Evolutionary conservation across 1,284 basidiomycete species (phyloP).

Genomic region (Rhizoctonia solani): DNA sequence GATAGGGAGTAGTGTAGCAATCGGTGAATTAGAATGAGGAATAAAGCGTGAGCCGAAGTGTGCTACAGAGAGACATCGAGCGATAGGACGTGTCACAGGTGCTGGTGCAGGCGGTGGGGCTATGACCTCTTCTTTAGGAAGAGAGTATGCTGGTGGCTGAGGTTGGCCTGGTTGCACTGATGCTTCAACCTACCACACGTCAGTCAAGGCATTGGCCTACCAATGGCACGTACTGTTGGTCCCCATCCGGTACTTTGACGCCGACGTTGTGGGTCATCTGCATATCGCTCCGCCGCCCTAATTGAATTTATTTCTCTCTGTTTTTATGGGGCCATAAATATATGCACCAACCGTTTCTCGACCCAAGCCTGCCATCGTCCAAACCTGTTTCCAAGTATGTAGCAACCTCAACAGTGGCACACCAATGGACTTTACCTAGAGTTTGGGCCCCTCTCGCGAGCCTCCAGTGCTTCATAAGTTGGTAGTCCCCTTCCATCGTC

Average conservation of each 20-base stretch:
- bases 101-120: constrained; percentile 44
- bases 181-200: constrained; percentile 2
- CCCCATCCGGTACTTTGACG: constrained; percentile 68
- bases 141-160: constrained; percentile 40
- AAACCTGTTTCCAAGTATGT: constrained; percentile 68
- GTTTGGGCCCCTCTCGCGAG: constrained; percentile 36
- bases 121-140: background rate
- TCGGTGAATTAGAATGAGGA: constrained; percentile 72
- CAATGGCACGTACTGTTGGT: constrained; percentile 45
- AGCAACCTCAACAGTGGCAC: too few relatives aligned
- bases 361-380: constrained; percentile 83
- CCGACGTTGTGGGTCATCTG: constrained; percentile 59
- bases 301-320: background rate
- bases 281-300: constrained; percentile 80
- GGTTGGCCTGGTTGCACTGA: constrained; percentile 45
- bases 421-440: constrained; percentile 35
- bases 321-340: constrained; percentile 10
- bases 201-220: constrained; percentile 1
- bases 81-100: constrained; percentile 46
- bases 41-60: constrained; percentile 81
- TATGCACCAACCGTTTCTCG: constrained; percentile 68
- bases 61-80: constrained; percentile 61
- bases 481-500: constrained; percentile 65
- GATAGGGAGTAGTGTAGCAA: constrained; percentile 71
- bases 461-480: constrained; percentile 73